Evolutionary conservation across 2,329 filamentous ascomycete species (phyloP), one percentile per base, ranked within the genome.

Genomic region (Thyridium curvatum): DNA sequence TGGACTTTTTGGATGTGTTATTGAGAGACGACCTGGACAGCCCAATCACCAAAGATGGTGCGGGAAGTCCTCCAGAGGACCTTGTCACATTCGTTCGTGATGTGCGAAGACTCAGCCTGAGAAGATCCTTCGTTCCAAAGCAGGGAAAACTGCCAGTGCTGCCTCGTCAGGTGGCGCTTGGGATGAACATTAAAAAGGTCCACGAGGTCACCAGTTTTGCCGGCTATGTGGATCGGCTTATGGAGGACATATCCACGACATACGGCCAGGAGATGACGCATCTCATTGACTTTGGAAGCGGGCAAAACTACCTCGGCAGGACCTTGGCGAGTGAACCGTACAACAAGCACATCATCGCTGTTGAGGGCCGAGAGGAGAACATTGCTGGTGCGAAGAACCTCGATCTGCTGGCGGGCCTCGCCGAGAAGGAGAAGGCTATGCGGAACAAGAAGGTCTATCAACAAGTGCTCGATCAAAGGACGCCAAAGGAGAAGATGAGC

Each of bases 171-270:
- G 77, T 95, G 13, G 77, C 86, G 0, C 76, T 94, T 12, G 93
- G 93, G 4, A 98, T 98, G 93, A 94, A 88, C 46, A 78, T 84
- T 14, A 98, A 98, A 60, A 98, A 98, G 62, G 74, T 87, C 1
- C 93, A 98, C 54, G 93, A 98, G 65, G 93, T 97, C 26, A 77
- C 81, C 43, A 81, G 93, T 54, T 96, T 97, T 54, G 85, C 91
- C n/a, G 76, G 77, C 46, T 97, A 91, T 52, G 77, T 97, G 38
- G 75, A 87, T 36, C 54, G 64, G 3, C 64, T 83, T 9, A 70
- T 76, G 0, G 61, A 64, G 39, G 71, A 75, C 18, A 72, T 95
- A 17, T 71, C 76, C 3, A 55, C 66, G 2, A 65, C 76, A 2
- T 73, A 82, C 32, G 66, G 69, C 1, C 62, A 69, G 35, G 62